Base-by-base conservation (phyloP, 768 basidiomycete genomes). In the Phaeotremella fagi region DNA sequence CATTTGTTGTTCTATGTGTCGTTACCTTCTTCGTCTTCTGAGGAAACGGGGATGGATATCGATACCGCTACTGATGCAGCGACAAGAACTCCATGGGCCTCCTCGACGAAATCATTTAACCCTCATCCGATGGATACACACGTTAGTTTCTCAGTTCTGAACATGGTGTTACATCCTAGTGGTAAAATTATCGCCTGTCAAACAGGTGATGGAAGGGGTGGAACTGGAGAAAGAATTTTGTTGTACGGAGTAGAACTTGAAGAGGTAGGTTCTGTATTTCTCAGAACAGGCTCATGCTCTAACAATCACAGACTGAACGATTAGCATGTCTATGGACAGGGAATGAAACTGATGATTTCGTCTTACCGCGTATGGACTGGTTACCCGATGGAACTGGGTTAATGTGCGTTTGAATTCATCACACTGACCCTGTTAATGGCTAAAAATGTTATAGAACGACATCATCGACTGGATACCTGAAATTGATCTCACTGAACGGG, bases 321-420 rank as follows among this genome's bases (percentile, higher is more conserved):
- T 45, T 72, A 23, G 66, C 54, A 9, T 66, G 65, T 41, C 48
- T 74, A 7, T 74, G 72, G 72, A 74, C 65, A n/a, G 68, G 65
- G 3, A 33, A 46, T 18, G 66, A 65, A 20, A 57, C 53, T 2
- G 72, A 74, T 45, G 65, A 65, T 22, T 74, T 68, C 31, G 72
- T 72, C 23, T 56, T 74, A 4, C 72, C 72, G 1, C 52, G 70
- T 3, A 70, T 74, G 68, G 54, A 57, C 4, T 74, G 72, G 72
- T 50, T 74, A 18, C 70, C 70, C 2, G 70, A 70, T 45, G 70
- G 70, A 14, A 60, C 61, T 24, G 72, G 70, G 23, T 25, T 74
- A 9, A 53, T 74, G 71, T 72, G 51, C 68, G 71, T 68, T 9
- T 4, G n/a, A n/a, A n/a, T n/a, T n/a, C n/a, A n/a, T 12, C 12